These are phyloP conservation scores for Neonectria punicea DNA, from an alignment of 2,329 filamentous ascomycete genomes.

Conservation along the genomic window DNA sequence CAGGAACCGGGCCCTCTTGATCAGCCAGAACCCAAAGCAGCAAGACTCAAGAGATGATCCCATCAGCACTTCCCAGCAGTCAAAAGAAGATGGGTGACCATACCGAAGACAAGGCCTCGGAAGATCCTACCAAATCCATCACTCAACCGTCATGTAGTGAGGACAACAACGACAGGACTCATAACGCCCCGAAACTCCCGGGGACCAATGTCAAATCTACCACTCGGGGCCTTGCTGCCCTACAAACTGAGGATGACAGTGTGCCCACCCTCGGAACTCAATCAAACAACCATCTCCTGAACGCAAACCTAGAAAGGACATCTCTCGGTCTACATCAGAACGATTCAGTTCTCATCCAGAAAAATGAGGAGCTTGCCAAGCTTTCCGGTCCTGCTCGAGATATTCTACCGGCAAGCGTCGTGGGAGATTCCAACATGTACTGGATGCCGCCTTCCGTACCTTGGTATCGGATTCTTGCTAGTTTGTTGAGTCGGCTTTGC, in stretches of 20 bases:
- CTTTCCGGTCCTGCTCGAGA: too few species aligned
- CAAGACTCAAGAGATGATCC: not conserved
- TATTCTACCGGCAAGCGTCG: too few species aligned
- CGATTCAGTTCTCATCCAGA: too few species aligned
- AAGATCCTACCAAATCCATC: not conserved
- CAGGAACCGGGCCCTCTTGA: not conserved
- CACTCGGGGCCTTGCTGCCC: too few species aligned
- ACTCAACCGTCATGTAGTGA: too few species aligned
- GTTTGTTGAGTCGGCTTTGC: not conserved
- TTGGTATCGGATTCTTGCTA: not conserved
- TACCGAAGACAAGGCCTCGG: not conserved
- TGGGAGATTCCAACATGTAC: too few species aligned
- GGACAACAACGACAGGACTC: not conserved
- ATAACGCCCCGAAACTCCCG: not conserved
- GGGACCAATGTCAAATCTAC: too few species aligned
- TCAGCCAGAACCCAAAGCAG: not conserved
- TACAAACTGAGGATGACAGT: not conserved
- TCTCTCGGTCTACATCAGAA: too few species aligned
- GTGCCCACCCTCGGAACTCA: too few species aligned
- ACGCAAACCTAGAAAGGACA: too few species aligned
- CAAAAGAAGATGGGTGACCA: not conserved
- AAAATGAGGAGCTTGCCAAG: too few species aligned
- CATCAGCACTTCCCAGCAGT: not conserved
- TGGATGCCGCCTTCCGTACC: not conserved
- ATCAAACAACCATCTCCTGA: too few species aligned